These are phyloP conservation scores for Daedalea quercina DNA, from an alignment of 768 basidiomycete species.

Conservation along the genomic window DNA sequence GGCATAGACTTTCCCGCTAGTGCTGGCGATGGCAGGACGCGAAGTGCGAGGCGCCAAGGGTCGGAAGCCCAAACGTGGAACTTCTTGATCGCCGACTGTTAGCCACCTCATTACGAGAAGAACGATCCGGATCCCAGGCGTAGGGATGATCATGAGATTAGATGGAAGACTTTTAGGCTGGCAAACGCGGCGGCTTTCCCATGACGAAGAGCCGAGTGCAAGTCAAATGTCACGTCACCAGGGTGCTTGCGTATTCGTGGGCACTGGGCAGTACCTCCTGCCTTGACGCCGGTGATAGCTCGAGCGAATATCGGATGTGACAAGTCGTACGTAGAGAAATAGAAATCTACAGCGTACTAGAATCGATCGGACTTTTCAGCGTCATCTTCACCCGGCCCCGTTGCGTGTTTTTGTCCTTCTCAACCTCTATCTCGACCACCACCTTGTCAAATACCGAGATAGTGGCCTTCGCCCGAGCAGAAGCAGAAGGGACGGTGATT, in stretches of 20 bases:
- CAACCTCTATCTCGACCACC: slow-evolving; percentile 81
- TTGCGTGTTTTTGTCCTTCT: slow-evolving; percentile 93
- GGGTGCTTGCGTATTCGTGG: background rate
- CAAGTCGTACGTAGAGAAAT: background rate
- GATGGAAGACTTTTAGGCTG: background rate
- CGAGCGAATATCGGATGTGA: background rate
- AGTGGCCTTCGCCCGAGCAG: slow-evolving; percentile 35
- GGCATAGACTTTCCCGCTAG: background rate
- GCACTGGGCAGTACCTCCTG: background rate
- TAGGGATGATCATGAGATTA: background rate
- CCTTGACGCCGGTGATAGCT: background rate
- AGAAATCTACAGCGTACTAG: slow-evolving; percentile 30
- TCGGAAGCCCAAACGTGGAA: background rate
- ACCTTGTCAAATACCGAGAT: slow-evolving; percentile 95
- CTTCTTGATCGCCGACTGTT: background rate
- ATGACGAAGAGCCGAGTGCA: background rate
- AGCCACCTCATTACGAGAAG: background rate
- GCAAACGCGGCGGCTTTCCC: background rate
- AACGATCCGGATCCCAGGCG: background rate
- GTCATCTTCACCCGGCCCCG: slow-evolving; percentile 85
- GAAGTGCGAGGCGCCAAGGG: background rate
- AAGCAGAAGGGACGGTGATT: slow-evolving; percentile 54
- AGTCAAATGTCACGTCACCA: background rate
- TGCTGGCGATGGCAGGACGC: background rate
- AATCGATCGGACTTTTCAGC: slow-evolving; percentile 61